Base-by-base conservation (phyloP, 148 eudicot genomes). In the Heliamphora exappendiculata region DNA sequence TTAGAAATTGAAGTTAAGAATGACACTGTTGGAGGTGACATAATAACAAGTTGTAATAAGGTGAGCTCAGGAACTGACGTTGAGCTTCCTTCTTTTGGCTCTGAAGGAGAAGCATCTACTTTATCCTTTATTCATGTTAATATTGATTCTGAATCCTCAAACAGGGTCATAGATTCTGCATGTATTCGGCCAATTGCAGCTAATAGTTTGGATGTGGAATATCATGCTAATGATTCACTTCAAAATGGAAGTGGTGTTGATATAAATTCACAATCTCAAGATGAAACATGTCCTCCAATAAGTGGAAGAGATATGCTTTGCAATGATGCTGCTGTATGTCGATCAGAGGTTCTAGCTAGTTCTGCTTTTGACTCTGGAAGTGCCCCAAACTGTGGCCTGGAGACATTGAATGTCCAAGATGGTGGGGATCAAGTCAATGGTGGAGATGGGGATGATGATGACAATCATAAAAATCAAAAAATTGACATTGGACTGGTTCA, bases 61-160 rank as follows among this genome's bases (percentile, higher is more conserved):
- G 63, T 53, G 34, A 70, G 62, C 78, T 31, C 74, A n/a, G 74
- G 60, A 77, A 57, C 84, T 64, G 78, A 82, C 34, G 78, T 81
- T 34, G 79, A 69, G 50, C 79, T 81, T 81, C 86, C 78, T 31
- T 75, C 84, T 20, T 72, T 82, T 67, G 85, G 75, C 51, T 37
- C 79, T 74, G 76, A 64, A 68, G 75, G 66, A 31, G 55, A 68
- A 34, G 72, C 34, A 29, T 51, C 59, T 51, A 59, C 57, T 67
- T 39, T 20, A 5, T n/a, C 64, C 37, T 67, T 59, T 22, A 58
- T 63, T 70, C 80, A 72, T 51, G 76, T 54, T 50, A 73, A 75
- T 73, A 31, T n/a, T 44, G 73, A 67, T 11, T 26, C 78, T 67
- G 82, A 82, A 54, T 41, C 64, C 28, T 28, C 73, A 68, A 72